phyloP scores from a whole-genome alignment of 805 yeast species.

The Wickerhamiella bombiphila region DNA sequence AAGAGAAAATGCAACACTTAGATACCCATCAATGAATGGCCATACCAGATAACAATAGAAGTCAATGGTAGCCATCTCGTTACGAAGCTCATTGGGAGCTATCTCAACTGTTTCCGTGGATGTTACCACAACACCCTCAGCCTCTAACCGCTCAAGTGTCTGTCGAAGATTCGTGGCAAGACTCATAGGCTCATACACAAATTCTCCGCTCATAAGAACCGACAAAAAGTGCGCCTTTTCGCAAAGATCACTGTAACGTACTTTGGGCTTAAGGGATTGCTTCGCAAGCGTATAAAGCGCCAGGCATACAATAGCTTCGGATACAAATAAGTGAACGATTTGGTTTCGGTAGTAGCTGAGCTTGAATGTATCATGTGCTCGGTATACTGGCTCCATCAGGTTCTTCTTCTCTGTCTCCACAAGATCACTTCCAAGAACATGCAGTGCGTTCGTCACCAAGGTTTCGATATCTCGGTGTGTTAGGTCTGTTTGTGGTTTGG shows the following conservation, averaged over 20 bases:
- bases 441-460: slow-evolving; percentile 26
- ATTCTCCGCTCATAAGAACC: slow-evolving; percentile 26
- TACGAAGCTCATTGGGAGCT: slow-evolving; percentile 11
- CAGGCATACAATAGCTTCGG: slow-evolving; percentile 35
- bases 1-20: slow-evolving; percentile 27
- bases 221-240: slow-evolving; percentile 25
- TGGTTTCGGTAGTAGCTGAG: slow-evolving; percentile 44
- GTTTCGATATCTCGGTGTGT: slow-evolving; percentile 17
- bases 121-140: slow-evolving; percentile 2
- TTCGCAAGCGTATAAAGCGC: slow-evolving; percentile 23
- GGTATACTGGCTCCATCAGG: slow-evolving; percentile 26
- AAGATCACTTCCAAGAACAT: slow-evolving; percentile 27
- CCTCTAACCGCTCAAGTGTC: slow-evolving; percentile 17
- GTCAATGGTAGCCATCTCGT: slow-evolving; percentile 24
- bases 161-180: slow-evolving; percentile 22
- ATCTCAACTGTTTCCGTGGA: slow-evolving; percentile 4
- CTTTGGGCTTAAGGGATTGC: slow-evolving; percentile 12
- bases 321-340: slow-evolving; percentile 38
- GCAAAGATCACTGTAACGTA: slow-evolving; percentile 20
- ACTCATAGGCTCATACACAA: slow-evolving; percentile 27
- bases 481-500: slow-evolving; percentile 15
- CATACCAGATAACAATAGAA: slow-evolving; percentile 30
- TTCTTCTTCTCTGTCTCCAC: slow-evolving; percentile 23
- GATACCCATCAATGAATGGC: slow-evolving; percentile 32
- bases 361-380: slow-evolving; percentile 37